Percentiles rank a stretch among this genome's conserved stretches.
phyloP scores from a whole-genome alignment of 768 basidiomycete species.

The Holtermanniella nyarrowii region DNA sequence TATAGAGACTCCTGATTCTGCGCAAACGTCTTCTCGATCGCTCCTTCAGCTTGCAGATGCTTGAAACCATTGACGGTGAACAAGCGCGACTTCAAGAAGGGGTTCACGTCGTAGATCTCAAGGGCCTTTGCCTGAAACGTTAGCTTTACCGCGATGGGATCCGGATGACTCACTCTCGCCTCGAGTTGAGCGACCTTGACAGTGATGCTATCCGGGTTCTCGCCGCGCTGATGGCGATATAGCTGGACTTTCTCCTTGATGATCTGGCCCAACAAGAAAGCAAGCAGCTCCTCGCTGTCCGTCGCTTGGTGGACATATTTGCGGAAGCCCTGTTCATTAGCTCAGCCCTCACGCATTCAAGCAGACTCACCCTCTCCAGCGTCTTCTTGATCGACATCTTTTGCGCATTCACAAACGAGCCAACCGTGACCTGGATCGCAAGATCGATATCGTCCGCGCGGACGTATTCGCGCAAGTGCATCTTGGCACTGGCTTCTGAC shows the following conservation, averaged over 20 bases:
- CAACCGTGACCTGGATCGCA: constrained; percentile 89
- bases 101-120: constrained; percentile 80
- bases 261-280: constrained; percentile 86
- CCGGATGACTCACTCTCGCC: constrained; percentile 54
- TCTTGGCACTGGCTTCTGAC: constrained; percentile 96
- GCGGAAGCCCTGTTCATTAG: constrained; percentile 63
- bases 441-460: constrained; percentile 92
- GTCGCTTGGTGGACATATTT: constrained; percentile 93
- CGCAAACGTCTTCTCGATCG: constrained; percentile 36
- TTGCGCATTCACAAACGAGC: constrained; percentile 90
- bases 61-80: constrained; percentile 85
- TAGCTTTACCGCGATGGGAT: not conserved
- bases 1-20: constrained; percentile 4
- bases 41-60: constrained; percentile 34
- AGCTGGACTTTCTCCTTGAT: constrained; percentile 86
- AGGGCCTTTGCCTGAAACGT: constrained; percentile 74
- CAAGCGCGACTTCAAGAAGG: constrained; percentile 75
- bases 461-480: constrained; percentile 93
- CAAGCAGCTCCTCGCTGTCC: constrained; percentile 89
- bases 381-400: constrained; percentile 99
- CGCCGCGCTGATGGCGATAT: constrained; percentile 53
- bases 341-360: not conserved
- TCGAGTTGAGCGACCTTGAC: constrained; percentile 76
- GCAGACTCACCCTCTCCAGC: constrained; percentile 66
- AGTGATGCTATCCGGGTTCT: constrained; percentile 65